phyloP scores from a whole-genome alignment of 345 rosid genomes.

The Draba incana region DNA sequence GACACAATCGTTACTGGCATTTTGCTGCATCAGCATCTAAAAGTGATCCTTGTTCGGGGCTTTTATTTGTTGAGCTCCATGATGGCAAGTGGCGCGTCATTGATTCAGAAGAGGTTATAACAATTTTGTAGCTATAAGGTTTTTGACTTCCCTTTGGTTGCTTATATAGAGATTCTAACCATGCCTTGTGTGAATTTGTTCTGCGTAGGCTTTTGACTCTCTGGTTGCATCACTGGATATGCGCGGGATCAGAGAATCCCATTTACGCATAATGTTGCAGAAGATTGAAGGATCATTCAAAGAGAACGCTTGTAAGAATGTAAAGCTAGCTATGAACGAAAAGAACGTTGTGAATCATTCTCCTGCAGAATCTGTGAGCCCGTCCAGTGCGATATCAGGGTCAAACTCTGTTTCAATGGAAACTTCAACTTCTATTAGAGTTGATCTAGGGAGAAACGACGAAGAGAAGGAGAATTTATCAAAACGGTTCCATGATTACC shows the following conservation, averaged over 20 bases:
- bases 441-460: slow-evolving; percentile 78
- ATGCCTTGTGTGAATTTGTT: slow-evolving; percentile 16
- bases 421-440: slow-evolving; percentile 58
- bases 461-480: slow-evolving; percentile 63
- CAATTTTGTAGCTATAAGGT: neutral
- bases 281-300: slow-evolving; percentile 80
- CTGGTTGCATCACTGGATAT: slow-evolving; percentile 76
- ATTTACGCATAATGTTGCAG: slow-evolving; percentile 85
- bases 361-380: slow-evolving; percentile 52
- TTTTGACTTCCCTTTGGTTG: neutral
- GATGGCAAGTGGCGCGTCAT: slow-evolving; percentile 87
- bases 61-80: slow-evolving; percentile 83
- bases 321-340: slow-evolving; percentile 45
- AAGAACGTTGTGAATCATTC: slow-evolving; percentile 45
- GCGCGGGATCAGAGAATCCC: slow-evolving; percentile 96
- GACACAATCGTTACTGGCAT: slow-evolving; percentile 95
- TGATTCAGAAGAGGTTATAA: slow-evolving; percentile 83
- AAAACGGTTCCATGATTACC: slow-evolving; percentile 76
- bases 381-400: slow-evolving; percentile 63
- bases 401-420: slow-evolving; percentile 54
- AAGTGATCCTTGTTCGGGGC: slow-evolving; percentile 90
- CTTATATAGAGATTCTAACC: slow-evolving; percentile 21
- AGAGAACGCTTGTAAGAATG: slow-evolving; percentile 54
- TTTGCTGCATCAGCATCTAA: slow-evolving; percentile 85
- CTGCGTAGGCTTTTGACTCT: slow-evolving; percentile 80